Percentiles rank a stretch among this genome's conserved stretches.
phyloP scores from a whole-genome alignment of 2,329 filamentous ascomycete genomes.

The Curvularia verruculosa region DNA sequence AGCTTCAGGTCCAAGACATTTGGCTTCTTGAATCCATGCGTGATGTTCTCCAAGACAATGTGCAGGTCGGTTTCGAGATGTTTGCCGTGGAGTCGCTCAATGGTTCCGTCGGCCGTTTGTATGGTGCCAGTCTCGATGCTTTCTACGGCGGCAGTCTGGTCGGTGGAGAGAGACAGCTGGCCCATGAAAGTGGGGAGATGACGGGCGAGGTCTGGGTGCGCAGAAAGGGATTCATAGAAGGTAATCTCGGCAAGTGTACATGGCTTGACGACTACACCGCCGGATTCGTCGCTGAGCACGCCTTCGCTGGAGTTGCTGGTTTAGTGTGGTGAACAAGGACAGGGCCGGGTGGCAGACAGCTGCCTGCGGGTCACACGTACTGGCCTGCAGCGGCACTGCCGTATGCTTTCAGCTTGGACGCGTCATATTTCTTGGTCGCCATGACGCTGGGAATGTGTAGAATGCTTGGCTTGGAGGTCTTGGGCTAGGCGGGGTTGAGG shows the following conservation, averaged over 20 bases:
- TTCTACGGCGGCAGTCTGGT: slow-evolving; percentile 21
- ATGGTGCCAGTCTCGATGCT: slow-evolving; percentile 37
- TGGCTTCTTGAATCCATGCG: slow-evolving; percentile 78
- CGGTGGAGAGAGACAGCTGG: slow-evolving; percentile 65
- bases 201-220: slow-evolving; percentile 74
- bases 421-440: slow-evolving; percentile 59
- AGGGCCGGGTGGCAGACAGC: slow-evolving; percentile 5
- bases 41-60: slow-evolving; percentile 84
- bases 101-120: slow-evolving; percentile 31
- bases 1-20: slow-evolving; percentile 96
- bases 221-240: slow-evolving; percentile 80
- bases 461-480: slow-evolving; percentile 8
- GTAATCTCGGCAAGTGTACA: slow-evolving; percentile 84
- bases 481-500: slow-evolving; percentile 8
- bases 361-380: slow-evolving; percentile 60
- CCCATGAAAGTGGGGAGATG: slow-evolving; percentile 89
- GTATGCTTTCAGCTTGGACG: slow-evolving; percentile 70
- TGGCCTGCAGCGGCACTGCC: slow-evolving; percentile 82
- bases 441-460: slow-evolving; percentile 29
- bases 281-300: slow-evolving; percentile 81
- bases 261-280: slow-evolving; percentile 90
- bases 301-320: slow-evolving; percentile 69
- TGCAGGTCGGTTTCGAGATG: slow-evolving; percentile 78
- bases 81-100: slow-evolving; percentile 58
- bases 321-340: slow-evolving; percentile 1